phyloP scores from a whole-genome alignment of 495 filamentous ascomycete genomes.

The Tuber aestivum region DNA sequence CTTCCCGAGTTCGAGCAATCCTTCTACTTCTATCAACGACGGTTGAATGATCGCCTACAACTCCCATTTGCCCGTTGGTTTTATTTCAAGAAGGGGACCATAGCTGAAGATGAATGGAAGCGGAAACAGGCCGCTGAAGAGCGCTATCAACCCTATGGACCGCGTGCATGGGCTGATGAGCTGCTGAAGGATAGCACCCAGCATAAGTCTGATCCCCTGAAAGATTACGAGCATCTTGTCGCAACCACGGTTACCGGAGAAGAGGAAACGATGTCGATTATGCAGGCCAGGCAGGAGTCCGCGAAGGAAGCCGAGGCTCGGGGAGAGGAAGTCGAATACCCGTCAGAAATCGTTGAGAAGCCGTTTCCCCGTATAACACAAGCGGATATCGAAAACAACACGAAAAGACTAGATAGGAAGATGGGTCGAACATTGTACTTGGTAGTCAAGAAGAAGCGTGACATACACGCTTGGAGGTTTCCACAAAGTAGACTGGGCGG shows the following conservation, averaged over 20 bases:
- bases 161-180: slow-evolving; percentile 85
- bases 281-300: slow-evolving; percentile 46
- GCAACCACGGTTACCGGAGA: slow-evolving; percentile 64
- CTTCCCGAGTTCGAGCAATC: slow-evolving; percentile 83
- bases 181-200: slow-evolving; percentile 64
- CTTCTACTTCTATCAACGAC: slow-evolving; percentile 93
- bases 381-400: slow-evolving; percentile 69
- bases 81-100: slow-evolving; percentile 90
- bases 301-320: slow-evolving; percentile 58
- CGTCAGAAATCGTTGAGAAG: slow-evolving; percentile 51
- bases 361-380: slow-evolving; percentile 68
- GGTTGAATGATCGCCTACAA: slow-evolving; percentile 85
- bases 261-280: slow-evolving; percentile 62
- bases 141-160: slow-evolving; percentile 75
- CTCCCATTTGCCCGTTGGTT: slow-evolving; percentile 87
- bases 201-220: slow-evolving; percentile 52
- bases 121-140: slow-evolving; percentile 58
- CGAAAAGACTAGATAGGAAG: slow-evolving; percentile 67
- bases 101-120: slow-evolving; percentile 81
- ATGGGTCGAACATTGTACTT: slow-evolving; percentile 79
- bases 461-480: slow-evolving; percentile 60
- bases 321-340: slow-evolving; percentile 50
- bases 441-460: slow-evolving; percentile 61
- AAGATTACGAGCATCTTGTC: slow-evolving; percentile 48
- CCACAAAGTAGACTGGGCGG: slow-evolving; percentile 60